Evolutionary conservation across 768 basidiomycete genomes (phyloP).

Genomic region (Hydnum rufescens): DNA sequence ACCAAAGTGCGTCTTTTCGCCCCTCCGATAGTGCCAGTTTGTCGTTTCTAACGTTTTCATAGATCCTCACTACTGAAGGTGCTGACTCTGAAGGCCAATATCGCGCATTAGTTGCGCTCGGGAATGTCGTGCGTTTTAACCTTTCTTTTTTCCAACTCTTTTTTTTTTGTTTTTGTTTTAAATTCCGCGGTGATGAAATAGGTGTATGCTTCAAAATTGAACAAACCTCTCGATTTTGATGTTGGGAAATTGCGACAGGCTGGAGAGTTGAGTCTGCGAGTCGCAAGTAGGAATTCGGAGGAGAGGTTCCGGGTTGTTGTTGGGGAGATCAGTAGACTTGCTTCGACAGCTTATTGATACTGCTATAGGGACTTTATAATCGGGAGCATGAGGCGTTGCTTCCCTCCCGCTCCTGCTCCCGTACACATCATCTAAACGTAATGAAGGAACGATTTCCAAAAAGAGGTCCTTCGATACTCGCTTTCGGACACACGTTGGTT

Average conservation of each 20-base stretch:
- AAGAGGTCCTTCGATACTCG: too few relatives aligned
- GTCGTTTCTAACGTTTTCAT: neutral
- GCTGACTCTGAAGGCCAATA: slow-evolving; percentile 18
- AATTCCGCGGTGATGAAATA: neutral
- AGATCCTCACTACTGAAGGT: slow-evolving; percentile 10
- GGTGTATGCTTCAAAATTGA: neutral
- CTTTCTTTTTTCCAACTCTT: neutral
- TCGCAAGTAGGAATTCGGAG: neutral
- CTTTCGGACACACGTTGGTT: too few relatives aligned
- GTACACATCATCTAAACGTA: too few relatives aligned
- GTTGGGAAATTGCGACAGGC: neutral
- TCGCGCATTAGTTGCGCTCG: slow-evolving; percentile 18
- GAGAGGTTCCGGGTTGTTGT: neutral
- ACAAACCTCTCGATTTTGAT: neutral
- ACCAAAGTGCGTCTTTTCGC: slow-evolving; percentile 1
- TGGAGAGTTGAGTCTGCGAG: neutral
- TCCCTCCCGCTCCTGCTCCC: too few relatives aligned
- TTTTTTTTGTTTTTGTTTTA: neutral
- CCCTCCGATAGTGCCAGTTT: neutral
- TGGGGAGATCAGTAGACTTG: neutral
- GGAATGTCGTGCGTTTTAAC: slow-evolving; percentile 16
- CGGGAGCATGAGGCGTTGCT: too few relatives aligned
- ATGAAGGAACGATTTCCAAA: too few relatives aligned
- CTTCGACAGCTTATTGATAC: too few relatives aligned
- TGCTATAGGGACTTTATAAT: too few relatives aligned